A percentile compares a stretch with the other conserved stretches of the same genome.
Conservation (phyloP, 2,329 filamentous ascomycete species). For the Orbilia brochopaga region DNA sequence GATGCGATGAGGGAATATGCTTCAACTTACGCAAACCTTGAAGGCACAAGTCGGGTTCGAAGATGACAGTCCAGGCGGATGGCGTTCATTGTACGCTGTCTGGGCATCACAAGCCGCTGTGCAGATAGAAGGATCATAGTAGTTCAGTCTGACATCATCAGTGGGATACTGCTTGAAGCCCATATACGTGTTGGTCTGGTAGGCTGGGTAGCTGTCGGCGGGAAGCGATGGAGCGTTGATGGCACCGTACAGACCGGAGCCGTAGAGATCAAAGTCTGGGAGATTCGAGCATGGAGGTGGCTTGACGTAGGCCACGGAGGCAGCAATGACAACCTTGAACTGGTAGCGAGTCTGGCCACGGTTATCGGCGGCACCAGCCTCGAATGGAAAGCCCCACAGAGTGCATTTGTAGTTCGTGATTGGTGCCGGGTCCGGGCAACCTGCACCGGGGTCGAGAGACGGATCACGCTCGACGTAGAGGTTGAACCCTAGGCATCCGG, state of each 20-base stretch:
- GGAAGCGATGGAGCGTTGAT: conserved; percentile 34
- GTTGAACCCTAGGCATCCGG: conserved; percentile 53
- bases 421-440: conserved; percentile 58
- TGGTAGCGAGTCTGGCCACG: conserved; percentile 47
- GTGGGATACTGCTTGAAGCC: conserved; percentile 38
- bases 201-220: neutral
- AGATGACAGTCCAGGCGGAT: conserved; percentile 10
- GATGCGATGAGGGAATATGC: neutral
- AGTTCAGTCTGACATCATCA: conserved; percentile 22
- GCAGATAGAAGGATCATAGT: conserved; percentile 34
- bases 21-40: conserved; percentile 32
- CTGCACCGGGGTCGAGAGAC: conserved; percentile 52
- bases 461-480: conserved; percentile 54
- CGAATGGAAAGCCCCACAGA: conserved; percentile 57
- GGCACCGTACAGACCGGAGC: conserved; percentile 21
- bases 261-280: conserved; percentile 22
- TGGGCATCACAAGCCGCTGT: conserved; percentile 50
- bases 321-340: conserved; percentile 40
- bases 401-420: conserved; percentile 59
- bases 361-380: conserved; percentile 52
- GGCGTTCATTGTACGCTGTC: conserved; percentile 49
- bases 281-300: conserved; percentile 19
- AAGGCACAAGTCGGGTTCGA: neutral
- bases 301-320: conserved; percentile 45
- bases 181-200: conserved; percentile 15